Percentiles rank a stretch among this genome's conserved stretches.
These are phyloP conservation scores for Cornus controversa DNA, from an alignment of 148 eudicot genomes.

Conservation along the genomic window DNA sequence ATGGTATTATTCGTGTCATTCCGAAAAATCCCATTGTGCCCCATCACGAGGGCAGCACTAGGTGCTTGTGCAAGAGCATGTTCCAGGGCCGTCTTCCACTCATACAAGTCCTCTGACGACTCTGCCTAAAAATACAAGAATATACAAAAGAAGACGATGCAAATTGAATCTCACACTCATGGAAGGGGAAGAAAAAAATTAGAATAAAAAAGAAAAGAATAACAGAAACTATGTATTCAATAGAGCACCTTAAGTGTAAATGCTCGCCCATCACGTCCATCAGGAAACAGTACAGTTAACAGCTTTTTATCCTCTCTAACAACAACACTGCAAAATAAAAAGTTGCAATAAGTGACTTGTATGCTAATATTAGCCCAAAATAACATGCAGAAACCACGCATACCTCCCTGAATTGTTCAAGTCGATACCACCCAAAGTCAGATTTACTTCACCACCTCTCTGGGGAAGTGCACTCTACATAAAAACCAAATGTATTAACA, in stretches of 20 bases:
- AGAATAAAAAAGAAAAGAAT: neutral
- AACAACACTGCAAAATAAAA: conserved; percentile 73
- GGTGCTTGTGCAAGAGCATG: conserved; percentile 98
- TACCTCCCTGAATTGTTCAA: conserved; percentile 99
- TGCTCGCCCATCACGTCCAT: conserved; percentile 98
- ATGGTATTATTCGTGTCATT: conserved; percentile 67
- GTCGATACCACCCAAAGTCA: conserved; percentile 97
- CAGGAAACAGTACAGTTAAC: conserved; percentile 90
- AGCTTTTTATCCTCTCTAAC: conserved; percentile 97
- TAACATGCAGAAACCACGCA: conserved; percentile 8
- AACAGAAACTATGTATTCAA: neutral
- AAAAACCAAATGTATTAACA: conserved; percentile 16
- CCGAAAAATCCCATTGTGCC: conserved; percentile 92
- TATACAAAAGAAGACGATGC: too few species aligned
- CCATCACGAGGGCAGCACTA: conserved; percentile 98
- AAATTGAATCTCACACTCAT: conserved; percentile 2
- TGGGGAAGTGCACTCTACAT: conserved; percentile 90
- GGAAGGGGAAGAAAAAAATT: neutral
- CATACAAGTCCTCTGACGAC: conserved; percentile 87
- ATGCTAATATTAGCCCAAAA: conserved; percentile 8
- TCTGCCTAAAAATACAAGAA: conserved; percentile 61
- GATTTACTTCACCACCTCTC: conserved; percentile 96
- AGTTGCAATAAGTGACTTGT: conserved; percentile 10
- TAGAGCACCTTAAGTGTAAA: conserved; percentile 84
- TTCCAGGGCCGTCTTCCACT: conserved; percentile 97